phyloP scores from a whole-genome alignment of 257 asterid species.

The Solanum sparsipilum region DNA sequence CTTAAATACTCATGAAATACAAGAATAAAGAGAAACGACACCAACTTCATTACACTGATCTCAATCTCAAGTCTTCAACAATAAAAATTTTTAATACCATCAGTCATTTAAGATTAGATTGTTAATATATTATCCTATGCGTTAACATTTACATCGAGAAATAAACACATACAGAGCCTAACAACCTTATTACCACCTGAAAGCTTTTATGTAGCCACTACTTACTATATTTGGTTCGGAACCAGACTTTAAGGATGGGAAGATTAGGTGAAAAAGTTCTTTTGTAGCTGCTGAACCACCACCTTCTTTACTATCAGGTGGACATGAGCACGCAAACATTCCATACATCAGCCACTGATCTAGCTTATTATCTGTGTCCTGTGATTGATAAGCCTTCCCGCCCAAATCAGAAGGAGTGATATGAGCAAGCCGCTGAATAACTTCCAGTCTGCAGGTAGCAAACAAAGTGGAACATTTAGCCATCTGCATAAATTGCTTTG shows the following conservation, averaged over 20 bases:
- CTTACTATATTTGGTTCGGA: slow-evolving; percentile 85
- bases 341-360: slow-evolving; percentile 99
- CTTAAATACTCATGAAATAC: not conserved
- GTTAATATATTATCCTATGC: not conserved
- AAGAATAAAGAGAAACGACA: not conserved
- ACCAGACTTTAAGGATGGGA: slow-evolving; percentile 92
- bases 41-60: not conserved
- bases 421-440: slow-evolving; percentile 91
- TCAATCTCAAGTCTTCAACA: not conserved
- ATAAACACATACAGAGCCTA: not conserved
- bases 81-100: not conserved
- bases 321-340: slow-evolving; percentile 95
- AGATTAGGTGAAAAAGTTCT: slow-evolving; percentile 88
- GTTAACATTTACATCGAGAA: not conserved
- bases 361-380: slow-evolving; percentile 88
- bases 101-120: not conserved
- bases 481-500: not conserved
- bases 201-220: slow-evolving; percentile 14
- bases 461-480: not conserved
- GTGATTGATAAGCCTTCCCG: slow-evolving; percentile 92
- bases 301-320: slow-evolving; percentile 73
- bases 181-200: not conserved
- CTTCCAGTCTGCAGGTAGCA: slow-evolving; percentile 63
- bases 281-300: slow-evolving; percentile 80
- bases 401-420: slow-evolving; percentile 92